Base-by-base conservation (phyloP, 2,329 filamentous ascomycete genomes). In the Alternaria brassicicola region DNA sequence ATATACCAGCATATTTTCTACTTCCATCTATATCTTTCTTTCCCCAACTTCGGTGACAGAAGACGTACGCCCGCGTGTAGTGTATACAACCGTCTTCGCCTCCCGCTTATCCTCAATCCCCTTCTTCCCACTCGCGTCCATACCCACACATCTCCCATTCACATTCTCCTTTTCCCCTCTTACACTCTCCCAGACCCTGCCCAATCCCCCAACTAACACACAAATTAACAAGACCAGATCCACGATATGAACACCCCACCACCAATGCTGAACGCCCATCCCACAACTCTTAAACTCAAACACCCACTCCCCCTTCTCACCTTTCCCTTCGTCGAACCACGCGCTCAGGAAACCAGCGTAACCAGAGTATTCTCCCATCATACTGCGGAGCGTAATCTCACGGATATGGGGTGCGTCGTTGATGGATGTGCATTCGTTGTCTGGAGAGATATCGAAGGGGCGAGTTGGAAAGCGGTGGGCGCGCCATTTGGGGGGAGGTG, bases 311-410 rank as follows among this genome's bases (percentile, higher is more conserved):
- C 84, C 85, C 90, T 92, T 97, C 73, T 90, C 86, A 0, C 88
- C 1, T 1, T 78, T 77, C 2, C 83, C 81, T 55, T 85, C 77
- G 75, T 98, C 92, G 72, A 94, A 98, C 94, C 94, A 99, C 1
- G 91, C 84, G 61, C 90, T 95, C 38, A 99, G 78, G 39, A 99
- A 82, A 0, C 93, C 95, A 0, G 93, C 92, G 74, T 97, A 95
- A 19, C 95, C 95, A n/a, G 88, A 89, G 77, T 90, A 99, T 55
- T 91, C 91, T 55, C 95, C 95, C 95, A 99, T 99, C 93, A 99
- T 98, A 77, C 92, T 97, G 58, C 93, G 88, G 2, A 99, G 90
- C 0, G 95, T 99, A 64, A 98, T 87, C 78, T 99, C 95, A 26
- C 94, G 84, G 6, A 97, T 81, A 0, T 89, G 89, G 0, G 89